A percentile compares a stretch with the other conserved stretches of the same genome.
Conservation (phyloP, 73 alveolate species). For the Tetrahymena malaccensis region DNA sequence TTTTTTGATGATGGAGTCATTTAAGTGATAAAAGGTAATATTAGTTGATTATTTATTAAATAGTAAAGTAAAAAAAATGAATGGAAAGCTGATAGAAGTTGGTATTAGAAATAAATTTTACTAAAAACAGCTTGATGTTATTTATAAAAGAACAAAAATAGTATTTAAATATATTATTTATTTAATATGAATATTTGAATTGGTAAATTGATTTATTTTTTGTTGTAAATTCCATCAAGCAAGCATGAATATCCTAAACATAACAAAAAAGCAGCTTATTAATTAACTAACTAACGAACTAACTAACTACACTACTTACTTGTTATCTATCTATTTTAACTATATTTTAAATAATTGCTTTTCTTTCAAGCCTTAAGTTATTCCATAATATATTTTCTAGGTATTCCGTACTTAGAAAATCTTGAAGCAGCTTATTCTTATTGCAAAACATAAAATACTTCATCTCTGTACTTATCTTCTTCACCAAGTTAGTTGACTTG, state of each 20-base stretch:
- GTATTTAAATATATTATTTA: neutral
- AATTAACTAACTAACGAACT: no score
- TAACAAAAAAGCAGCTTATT: neutral
- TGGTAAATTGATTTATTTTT: neutral
- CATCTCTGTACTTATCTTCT: neutral
- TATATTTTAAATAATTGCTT: neutral
- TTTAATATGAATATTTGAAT: neutral
- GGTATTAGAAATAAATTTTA: neutral
- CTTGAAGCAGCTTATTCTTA: neutral
- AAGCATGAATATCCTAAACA: neutral
- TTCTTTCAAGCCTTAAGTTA: neutral
- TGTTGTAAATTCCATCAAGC: no score
- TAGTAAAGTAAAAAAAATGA: no score
- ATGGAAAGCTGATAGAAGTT: neutral
- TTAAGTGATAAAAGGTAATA: no score
- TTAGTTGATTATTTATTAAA: no score
- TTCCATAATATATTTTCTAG: neutral
- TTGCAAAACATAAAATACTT: neutral
- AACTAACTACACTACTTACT: neutral
- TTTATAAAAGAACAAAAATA: neutral
- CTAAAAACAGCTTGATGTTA: neutral
- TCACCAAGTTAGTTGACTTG: neutral
- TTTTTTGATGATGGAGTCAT: no score
- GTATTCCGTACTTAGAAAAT: neutral
- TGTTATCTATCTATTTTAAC: neutral